Evolutionary conservation across 2,329 filamentous ascomycete species (phyloP).

Genomic region (Dendrostoma leiphaemia): DNA sequence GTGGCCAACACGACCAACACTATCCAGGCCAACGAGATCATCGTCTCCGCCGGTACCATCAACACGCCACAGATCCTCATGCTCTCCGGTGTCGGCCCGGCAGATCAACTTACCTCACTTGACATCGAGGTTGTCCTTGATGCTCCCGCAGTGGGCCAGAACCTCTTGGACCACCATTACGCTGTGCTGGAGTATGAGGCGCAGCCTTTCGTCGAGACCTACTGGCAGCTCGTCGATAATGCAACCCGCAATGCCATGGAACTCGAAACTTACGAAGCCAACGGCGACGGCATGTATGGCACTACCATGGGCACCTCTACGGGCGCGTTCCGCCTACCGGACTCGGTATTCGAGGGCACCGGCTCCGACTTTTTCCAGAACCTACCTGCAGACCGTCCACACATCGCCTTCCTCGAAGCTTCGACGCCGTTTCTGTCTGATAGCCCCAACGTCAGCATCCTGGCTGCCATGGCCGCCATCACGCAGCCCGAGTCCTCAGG

Average conservation of each 20-base stretch:
- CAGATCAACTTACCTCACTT: too few relatives aligned
- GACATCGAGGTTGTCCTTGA: too few relatives aligned
- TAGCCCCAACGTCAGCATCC: background rate
- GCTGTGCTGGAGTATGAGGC: too few relatives aligned
- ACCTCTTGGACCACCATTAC: too few relatives aligned
- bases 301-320: background rate
- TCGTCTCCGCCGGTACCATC: too few relatives aligned
- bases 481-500: background rate
- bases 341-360: too few relatives aligned
- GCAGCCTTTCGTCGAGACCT: background rate
- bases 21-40: too few relatives aligned
- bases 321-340: background rate
- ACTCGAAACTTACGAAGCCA: background rate
- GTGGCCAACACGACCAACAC: too few relatives aligned
- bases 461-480: background rate
- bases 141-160: too few relatives aligned
- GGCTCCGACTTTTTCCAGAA: background rate
- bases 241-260: background rate
- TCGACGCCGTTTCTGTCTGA: background rate
- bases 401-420: constrained; percentile 1
- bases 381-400: background rate
- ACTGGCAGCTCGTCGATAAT: too few relatives aligned
- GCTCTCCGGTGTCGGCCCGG: too few relatives aligned
- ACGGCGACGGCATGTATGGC: background rate
- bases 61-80: too few relatives aligned